Conservation (phyloP, 1,284 basidiomycete genomes). For the Ganoderma resinaceum region DNA sequence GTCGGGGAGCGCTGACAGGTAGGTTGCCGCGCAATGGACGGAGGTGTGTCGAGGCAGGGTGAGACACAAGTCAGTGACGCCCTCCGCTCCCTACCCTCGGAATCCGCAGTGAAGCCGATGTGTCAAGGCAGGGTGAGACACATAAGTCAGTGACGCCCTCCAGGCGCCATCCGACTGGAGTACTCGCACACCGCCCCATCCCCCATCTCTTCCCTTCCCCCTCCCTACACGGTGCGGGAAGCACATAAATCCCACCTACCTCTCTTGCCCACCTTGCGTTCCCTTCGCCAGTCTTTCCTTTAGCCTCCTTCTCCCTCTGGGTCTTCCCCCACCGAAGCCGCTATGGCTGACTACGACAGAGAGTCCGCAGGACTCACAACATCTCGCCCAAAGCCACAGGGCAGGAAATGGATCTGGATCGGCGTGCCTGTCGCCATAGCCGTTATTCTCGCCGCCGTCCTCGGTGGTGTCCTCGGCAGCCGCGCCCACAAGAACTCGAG, state of each 20-base stretch:
- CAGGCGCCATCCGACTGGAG: neutral
- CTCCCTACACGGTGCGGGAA: neutral
- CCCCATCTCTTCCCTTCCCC: slow-evolving; percentile 4
- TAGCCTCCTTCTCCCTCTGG: slow-evolving; percentile 7
- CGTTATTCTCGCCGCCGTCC: slow-evolving; percentile 78
- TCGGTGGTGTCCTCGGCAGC: slow-evolving; percentile 81
- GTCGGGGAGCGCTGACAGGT: neutral
- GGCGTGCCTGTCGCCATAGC: slow-evolving; percentile 68
- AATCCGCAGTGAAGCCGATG: too few species aligned
- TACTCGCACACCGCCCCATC: neutral
- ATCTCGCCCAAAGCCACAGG: slow-evolving; percentile 43
- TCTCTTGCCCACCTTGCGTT: neutral
- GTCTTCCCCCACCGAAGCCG: neutral
- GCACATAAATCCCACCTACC: slow-evolving; percentile 1
- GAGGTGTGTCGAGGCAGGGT: neutral
- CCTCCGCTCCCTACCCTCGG: too few species aligned
- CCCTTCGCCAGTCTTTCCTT: slow-evolving; percentile 28
- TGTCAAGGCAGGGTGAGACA: neutral
- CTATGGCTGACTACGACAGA: slow-evolving; percentile 53
- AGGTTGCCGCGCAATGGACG: neutral
- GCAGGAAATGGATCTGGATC: slow-evolving; percentile 68
- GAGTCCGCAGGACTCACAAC: slow-evolving; percentile 72
- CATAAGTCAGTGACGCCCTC: neutral
- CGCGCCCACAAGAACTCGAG: slow-evolving; percentile 54
- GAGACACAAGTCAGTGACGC: neutral